Evolutionary conservation across 2,329 filamentous ascomycete species (phyloP), one percentile per base, ranked within the genome.

Genomic region (Aspergillus hortae): DNA sequence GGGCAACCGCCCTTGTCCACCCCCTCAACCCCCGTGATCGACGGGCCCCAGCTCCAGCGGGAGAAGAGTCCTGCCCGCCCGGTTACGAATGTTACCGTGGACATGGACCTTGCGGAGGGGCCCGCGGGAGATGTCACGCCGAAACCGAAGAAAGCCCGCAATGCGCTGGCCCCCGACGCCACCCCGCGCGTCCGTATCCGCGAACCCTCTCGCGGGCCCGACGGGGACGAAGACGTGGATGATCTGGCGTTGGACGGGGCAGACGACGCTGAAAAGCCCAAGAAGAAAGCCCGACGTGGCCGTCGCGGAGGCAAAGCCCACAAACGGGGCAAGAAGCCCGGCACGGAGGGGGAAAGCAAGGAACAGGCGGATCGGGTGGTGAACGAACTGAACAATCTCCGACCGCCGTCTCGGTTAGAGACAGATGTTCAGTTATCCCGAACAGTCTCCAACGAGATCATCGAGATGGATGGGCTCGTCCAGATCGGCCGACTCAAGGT

Each of bases 231-330:
- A 7, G 66, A 68, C 36, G 54, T 59, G 12, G 62, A 68, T 11
- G 69, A 67, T 42, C 48, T 68, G 19, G 53, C 61, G 25, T 56
- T 62, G 5, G 56, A 59, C 45, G 65, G 59, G 15, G 40, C 4
- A 4, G 40, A 42, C 40, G 40, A 19, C 25, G 52, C 59, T 14
- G 76, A 75, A 38, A 76, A 74, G 53, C 86, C 85, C 62, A 86
- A 87, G 68, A 87, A 84, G 65, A 89, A 87, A 66, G 79, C 82
- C 0, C 86, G 88, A 50, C 79, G 88, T 50, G 88, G 88, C 4
- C 80, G 83, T n/a, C 81, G 88, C 44, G 88, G 87, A 19, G 88
- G 88, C 2, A 80, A 87, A 66, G 84, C 87, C 54, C 81, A 83
- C 56, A 82, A 82, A 53, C 73, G 72, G 23, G 69, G 68, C 46